Conservation (phyloP, 345 rosid genomes). For the Euclidium syriacum region DNA sequence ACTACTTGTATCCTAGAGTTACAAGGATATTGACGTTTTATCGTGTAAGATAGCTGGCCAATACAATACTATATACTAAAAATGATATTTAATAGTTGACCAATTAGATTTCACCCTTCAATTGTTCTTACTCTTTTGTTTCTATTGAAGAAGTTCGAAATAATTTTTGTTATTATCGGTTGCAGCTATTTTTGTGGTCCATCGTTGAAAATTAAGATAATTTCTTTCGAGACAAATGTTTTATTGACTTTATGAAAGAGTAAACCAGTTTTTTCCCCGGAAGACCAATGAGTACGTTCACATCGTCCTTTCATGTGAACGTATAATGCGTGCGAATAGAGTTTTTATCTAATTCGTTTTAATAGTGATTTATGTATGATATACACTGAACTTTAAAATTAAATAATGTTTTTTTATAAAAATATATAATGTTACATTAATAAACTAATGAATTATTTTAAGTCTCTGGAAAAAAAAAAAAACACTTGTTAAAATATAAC, state of each 20-base stretch:
- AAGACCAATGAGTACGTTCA: neutral
- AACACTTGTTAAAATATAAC: too few relatives aligned
- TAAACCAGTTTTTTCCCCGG: neutral
- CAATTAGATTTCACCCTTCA: conserved; percentile 10
- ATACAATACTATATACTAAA: neutral
- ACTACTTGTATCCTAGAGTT: neutral
- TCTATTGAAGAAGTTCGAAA: conserved; percentile 1
- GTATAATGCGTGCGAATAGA: too few relatives aligned
- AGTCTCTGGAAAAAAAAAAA: too few relatives aligned
- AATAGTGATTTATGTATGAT: too few relatives aligned
- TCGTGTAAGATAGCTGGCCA: too few relatives aligned
- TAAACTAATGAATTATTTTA: too few relatives aligned
- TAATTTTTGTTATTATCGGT: neutral
- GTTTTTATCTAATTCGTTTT: too few relatives aligned
- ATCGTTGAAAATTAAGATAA: neutral
- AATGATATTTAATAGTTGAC: conserved; percentile 20
- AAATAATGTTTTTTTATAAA: too few relatives aligned
- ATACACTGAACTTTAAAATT: too few relatives aligned
- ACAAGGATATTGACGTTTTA: neutral
- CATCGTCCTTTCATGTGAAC: conserved; percentile 7
- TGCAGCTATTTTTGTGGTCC: conserved; percentile 12
- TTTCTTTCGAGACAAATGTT: conserved; percentile 3
- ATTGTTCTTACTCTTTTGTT: neutral
- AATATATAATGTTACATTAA: too few relatives aligned
- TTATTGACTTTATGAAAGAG: conserved; percentile 6